Conservation (phyloP, 352 stramenopile species). For the Elongisporangium undulatum region DNA sequence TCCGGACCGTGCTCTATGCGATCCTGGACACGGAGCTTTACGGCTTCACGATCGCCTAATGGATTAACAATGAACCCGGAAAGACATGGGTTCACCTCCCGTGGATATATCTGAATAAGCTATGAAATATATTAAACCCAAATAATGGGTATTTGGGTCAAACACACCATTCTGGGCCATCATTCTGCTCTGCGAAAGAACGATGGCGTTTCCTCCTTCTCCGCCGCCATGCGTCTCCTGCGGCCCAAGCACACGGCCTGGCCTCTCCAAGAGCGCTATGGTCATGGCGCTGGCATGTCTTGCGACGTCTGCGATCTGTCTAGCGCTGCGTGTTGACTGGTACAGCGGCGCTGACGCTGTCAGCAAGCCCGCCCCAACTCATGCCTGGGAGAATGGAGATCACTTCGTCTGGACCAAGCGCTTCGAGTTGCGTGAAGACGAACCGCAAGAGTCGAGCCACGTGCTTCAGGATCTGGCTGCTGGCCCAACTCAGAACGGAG, state of each 20-base stretch:
- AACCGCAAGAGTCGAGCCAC: not conserved
- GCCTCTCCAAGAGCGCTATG: not conserved
- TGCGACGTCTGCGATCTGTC: not conserved
- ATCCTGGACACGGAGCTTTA: constrained; percentile 47
- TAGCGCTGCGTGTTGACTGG: not conserved
- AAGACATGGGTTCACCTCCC: too few relatives aligned
- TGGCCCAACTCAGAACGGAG: not conserved
- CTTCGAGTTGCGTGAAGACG: not conserved
- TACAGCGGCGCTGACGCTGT: not conserved
- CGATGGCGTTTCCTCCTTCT: not conserved
- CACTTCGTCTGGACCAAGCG: not conserved
- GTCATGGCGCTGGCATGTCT: not conserved
- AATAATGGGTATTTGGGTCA: too few relatives aligned
- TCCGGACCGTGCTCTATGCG: constrained; percentile 41
- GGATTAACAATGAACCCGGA: too few relatives aligned
- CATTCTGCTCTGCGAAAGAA: not conserved
- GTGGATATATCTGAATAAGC: too few relatives aligned
- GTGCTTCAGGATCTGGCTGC: not conserved
- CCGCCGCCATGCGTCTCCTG: not conserved
- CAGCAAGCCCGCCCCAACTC: not conserved
- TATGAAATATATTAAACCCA: too few relatives aligned
- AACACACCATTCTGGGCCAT: not conserved
- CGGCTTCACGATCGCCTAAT: constrained; percentile 37
- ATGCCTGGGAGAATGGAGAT: not conserved
- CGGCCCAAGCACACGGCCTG: not conserved